Evolutionary conservation across 139 green algal species (phyloP).

Genomic region (Spirogloea muscicola): DNA sequence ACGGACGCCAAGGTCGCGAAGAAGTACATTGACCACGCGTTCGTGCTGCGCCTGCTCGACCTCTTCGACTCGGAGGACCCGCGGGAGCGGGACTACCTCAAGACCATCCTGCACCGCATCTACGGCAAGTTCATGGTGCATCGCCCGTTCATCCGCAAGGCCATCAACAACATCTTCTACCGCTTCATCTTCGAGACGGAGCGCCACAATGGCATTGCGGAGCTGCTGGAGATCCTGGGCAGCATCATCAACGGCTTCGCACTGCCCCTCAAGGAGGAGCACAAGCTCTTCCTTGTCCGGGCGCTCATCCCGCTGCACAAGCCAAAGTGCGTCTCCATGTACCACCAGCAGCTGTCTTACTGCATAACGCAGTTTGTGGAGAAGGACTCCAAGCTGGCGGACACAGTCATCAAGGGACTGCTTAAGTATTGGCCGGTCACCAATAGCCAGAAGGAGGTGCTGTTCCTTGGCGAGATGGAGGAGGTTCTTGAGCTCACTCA

Average conservation of each 20-base stretch:
- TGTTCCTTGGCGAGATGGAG: constrained; percentile 97
- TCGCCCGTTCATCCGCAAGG: constrained; percentile 95
- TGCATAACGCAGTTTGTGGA: constrained; percentile 99
- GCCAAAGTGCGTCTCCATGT: constrained; percentile 95
- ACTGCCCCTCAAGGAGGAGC: constrained; percentile 92
- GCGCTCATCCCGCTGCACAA: constrained; percentile 98
- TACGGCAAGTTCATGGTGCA: constrained; percentile 99
- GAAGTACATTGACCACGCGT: constrained; percentile 93
- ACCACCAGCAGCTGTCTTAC: constrained; percentile 97
- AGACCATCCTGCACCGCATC: constrained; percentile 96
- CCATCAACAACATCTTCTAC: constrained; percentile 99
- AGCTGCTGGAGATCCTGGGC: constrained; percentile 93
- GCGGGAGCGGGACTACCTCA: constrained; percentile 96
- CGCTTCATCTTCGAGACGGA: constrained; percentile 99
- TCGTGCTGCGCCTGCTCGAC: constrained; percentile 92
- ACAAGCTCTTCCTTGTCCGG: constrained; percentile 76
- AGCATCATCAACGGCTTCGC: constrained; percentile 99
- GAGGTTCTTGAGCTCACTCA: constrained; percentile 97
- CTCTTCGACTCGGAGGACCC: constrained; percentile 99
- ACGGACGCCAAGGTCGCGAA: constrained; percentile 97
- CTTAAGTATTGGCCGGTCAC: constrained; percentile 97
- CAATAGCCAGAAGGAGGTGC: constrained; percentile 98
- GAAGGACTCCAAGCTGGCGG: constrained; percentile 94
- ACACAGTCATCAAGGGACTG: constrained; percentile 80
- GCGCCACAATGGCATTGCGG: constrained; percentile 95